Evolutionary conservation across 495 filamentous ascomycete genomes (phyloP).

Genomic region (Staphylotrichum longicolle): DNA sequence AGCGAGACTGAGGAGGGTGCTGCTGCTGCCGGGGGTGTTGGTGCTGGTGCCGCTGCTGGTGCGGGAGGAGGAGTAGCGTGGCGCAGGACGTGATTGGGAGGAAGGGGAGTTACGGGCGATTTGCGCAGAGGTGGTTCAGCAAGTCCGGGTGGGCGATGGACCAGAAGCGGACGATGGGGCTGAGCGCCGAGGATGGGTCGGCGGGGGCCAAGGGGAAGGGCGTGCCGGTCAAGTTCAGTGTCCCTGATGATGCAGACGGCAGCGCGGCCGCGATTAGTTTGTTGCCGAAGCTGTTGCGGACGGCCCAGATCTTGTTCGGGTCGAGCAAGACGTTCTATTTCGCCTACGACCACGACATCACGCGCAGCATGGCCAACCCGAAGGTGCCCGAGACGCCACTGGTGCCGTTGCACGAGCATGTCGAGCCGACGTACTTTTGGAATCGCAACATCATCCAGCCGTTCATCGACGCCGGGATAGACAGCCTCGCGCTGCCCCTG

Average conservation of each 20-base stretch:
- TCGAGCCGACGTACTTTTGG: conserved; percentile 89
- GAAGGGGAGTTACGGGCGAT: conserved; percentile 77
- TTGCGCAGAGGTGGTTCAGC: conserved; percentile 87
- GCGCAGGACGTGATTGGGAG: conserved; percentile 80
- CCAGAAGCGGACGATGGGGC: conserved; percentile 55
- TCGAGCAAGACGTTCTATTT: conserved; percentile 85
- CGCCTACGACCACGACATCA: conserved; percentile 88
- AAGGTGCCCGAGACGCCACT: conserved; percentile 34
- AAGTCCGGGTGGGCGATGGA: conserved; percentile 70
- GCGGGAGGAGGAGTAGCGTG: conserved; percentile 51
- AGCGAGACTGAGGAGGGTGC: conserved; percentile 31
- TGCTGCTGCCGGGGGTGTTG: conserved; percentile 16
- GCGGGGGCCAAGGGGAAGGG: conserved; percentile 15
- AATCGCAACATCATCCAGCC: conserved; percentile 71
- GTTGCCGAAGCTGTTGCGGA: conserved; percentile 79
- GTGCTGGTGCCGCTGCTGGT: conserved; percentile 40
- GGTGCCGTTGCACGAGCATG: conserved; percentile 65
- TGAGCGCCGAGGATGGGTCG: conserved; percentile 42
- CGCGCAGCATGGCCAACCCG: conserved; percentile 56
- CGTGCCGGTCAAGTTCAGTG: conserved; percentile 24
- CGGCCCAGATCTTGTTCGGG: conserved; percentile 73
- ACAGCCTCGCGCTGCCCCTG: conserved; percentile 70
- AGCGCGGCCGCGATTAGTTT: conserved; percentile 47
- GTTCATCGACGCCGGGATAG: conserved; percentile 68
- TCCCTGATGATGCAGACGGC: conserved; percentile 35